Conservation (phyloP, 164 flowering plant genomes). For the Tetracentron sinense region DNA sequence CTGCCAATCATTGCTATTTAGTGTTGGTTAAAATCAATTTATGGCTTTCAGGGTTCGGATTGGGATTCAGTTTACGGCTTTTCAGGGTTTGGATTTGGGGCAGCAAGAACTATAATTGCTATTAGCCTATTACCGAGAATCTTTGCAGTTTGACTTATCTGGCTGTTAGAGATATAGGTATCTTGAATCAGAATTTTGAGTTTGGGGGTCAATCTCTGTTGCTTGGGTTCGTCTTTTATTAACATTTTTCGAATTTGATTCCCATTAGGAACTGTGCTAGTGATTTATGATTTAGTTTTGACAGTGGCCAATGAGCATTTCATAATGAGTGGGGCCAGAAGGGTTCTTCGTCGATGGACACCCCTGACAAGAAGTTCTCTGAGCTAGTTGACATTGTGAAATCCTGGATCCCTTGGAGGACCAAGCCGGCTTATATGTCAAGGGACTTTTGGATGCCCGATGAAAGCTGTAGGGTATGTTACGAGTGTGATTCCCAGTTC, state of each 20-base stretch:
- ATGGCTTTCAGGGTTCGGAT: too few relatives aligned
- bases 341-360: constrained; percentile 58
- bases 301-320: constrained; percentile 45
- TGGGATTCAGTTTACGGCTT: too few relatives aligned
- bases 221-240: not conserved
- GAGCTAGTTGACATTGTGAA: constrained; percentile 50
- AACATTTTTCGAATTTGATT: constrained; percentile 1
- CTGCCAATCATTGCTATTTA: too few relatives aligned
- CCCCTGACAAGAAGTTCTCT: constrained; percentile 43
- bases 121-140: not conserved
- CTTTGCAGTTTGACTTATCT: not conserved
- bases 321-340: constrained; percentile 53
- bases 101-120: too few relatives aligned
- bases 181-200: not conserved
- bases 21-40: too few relatives aligned
- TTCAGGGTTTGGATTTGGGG: not conserved
- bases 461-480: constrained; percentile 89
- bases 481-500: constrained; percentile 88
- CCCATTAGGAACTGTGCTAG: not conserved
- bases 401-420: constrained; percentile 76
- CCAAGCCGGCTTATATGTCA: constrained; percentile 71
- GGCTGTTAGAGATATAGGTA: not conserved
- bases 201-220: not conserved
- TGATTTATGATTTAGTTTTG: constrained; percentile 3
- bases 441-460: constrained; percentile 99